Base-by-base conservation (phyloP, 352 stramenopile genomes). In the Pythium chondricola region DNA sequence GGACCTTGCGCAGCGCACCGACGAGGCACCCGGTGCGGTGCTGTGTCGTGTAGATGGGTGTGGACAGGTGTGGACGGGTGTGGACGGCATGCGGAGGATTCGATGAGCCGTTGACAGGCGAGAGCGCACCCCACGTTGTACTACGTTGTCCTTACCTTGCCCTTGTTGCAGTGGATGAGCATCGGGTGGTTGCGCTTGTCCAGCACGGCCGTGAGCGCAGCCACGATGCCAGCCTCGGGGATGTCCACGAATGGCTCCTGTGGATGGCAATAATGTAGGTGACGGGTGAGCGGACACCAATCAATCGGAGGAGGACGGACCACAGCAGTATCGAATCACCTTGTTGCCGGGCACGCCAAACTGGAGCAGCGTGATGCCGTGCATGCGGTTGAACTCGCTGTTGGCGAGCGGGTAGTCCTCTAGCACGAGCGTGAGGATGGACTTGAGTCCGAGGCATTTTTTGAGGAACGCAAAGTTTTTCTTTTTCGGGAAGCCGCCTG, bases 151-250 rank as follows among this genome's bases (percentile, higher is more conserved):
- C n/a, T 38, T 22, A 37, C 7, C 64, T 93, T 93, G 22, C 81
- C 81, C 47, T 93, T 93, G 61, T 90, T 93, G 69, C 81, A 90
- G 61, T 93, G 81, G 53, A 93, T 93, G 20, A 93, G 70, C 74
- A 93, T 87, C 17, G 81, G 81, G 53, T 88, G 81, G 52, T 95
- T 93, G 44, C 81, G 74, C 51, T 76, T 78, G 57, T 95, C 81
- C 14, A 95, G 68, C 44, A 95, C 74, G 35, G 75, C 70, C 35
- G 76, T 82, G 3, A 95, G 56, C 36, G 79, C 82, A 9, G 70
- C 67, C 9, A 83, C 68, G 52, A 95, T 91, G 30, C 74, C 79
- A 33, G 85, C 69, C 54, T 93, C 76, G 4, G 79, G 75, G 41
- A 95, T 95, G 57, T 90, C 81, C 39, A 93, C 82, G 32, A 95